phyloP scores from a whole-genome alignment of 1,284 basidiomycete species.

The Tausonia pullulans region DNA sequence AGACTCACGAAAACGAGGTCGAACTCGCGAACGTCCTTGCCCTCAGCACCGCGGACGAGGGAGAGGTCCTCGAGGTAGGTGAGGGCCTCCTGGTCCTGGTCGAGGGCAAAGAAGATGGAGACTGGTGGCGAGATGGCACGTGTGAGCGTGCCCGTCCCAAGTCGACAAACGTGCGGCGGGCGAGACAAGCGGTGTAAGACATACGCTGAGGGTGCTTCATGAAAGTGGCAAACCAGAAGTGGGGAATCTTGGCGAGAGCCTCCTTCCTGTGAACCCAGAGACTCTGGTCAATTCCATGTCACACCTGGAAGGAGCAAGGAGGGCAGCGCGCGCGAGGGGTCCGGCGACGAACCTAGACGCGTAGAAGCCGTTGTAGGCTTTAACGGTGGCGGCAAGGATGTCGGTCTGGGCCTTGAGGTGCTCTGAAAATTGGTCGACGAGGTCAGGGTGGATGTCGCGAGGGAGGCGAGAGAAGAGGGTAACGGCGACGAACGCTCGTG shows the following conservation, averaged over 20 bases:
- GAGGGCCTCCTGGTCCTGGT: constrained; percentile 11
- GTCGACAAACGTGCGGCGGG: neutral
- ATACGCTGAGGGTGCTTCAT: constrained; percentile 8
- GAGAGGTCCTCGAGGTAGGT: constrained; percentile 14
- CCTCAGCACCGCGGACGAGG: constrained; percentile 6
- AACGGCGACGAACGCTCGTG: neutral
- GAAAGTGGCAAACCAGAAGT: constrained; percentile 11
- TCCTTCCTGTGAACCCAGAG: neutral
- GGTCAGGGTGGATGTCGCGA: neutral
- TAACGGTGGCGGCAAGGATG: neutral
- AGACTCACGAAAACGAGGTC: constrained; percentile 13
- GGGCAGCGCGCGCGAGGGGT: too few species aligned
- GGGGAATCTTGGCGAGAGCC: constrained; percentile 9
- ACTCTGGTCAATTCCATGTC: too few species aligned
- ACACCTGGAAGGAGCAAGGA: too few species aligned
- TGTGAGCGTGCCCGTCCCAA: too few species aligned
- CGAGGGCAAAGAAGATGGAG: constrained; percentile 3
- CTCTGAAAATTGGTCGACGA: neutral
- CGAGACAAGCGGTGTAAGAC: neutral
- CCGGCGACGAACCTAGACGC: neutral
- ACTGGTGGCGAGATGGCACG: neutral
- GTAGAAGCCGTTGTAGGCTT: constrained; percentile 5
- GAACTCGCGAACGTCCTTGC: constrained; percentile 6
- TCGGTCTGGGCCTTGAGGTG: constrained; percentile 1
- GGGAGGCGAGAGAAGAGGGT: neutral